Base-by-base conservation (phyloP, 2,329 filamentous ascomycete genomes). In the Penicillium vulpinum region DNA sequence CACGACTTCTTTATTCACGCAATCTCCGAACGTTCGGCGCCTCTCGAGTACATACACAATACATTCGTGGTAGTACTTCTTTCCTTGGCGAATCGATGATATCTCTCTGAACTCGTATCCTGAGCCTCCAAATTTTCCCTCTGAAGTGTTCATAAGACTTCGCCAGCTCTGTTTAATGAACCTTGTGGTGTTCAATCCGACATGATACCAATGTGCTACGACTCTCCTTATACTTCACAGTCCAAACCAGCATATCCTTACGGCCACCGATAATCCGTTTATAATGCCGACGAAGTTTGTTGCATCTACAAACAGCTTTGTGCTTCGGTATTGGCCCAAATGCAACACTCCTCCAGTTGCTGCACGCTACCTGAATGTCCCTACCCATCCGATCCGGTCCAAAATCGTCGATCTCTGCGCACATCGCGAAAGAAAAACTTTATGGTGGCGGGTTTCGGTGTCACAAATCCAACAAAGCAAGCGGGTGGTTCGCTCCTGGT, bases 361-460 rank as follows among this genome's bases (percentile, higher is more conserved):
- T 31, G 18, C 40, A n/a, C 70, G 73, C 41, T 73, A 74, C 64
- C 51, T 70, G 35, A 45, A 31, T 31, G 48, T 60, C 59, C 64
- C 54, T 11, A 51, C 58, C 48, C 71, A 78, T 60, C 70, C 73
- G 2, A 66, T 78, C 48, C 68, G 69, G 16, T 71, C 71, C 21
- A 77, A 75, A 61, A 67, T 78, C 50, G 40, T 66, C 24, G 63
- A 77, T 39, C 66, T 71, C 53, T 77, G 72, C 51, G 62, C 65
- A 8, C 67, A 70, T 54, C 75, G 78, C 41, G 71, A 76, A 39
- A 70, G 67, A 10, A 70, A 76, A 63, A 72, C 70, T 33, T 72
- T 85, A 18, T 81, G 81, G 76, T 83, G 79, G 78, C 68, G 70
- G 16, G 74, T 80, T 6, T 75, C 55, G 50, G 69, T 55, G 59